Evolutionary conservation across 2,329 filamentous ascomycete species (phyloP).

Genomic region (Curvularia eragrostidis): DNA sequence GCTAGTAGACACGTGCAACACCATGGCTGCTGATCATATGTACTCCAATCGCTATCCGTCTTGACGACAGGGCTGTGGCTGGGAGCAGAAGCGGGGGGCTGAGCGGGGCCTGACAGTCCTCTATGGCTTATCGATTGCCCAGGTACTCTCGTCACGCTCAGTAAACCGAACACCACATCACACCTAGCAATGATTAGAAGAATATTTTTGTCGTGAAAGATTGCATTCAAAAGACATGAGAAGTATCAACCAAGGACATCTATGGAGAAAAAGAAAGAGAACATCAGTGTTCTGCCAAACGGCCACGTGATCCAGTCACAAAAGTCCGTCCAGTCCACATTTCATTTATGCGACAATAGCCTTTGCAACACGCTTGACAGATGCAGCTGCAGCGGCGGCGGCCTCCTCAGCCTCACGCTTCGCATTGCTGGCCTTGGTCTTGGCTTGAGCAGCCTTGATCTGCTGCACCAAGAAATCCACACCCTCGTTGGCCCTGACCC

Average conservation of each 20-base stretch:
- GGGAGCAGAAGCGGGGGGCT: neutral
- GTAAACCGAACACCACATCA: neutral
- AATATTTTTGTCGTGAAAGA: neutral
- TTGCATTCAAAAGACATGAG: constrained; percentile 7
- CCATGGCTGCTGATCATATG: neutral
- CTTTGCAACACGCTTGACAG: constrained; percentile 7
- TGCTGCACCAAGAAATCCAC: constrained; percentile 37
- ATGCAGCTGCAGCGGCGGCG: constrained; percentile 3
- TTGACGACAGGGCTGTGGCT: neutral
- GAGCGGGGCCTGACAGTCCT: neutral
- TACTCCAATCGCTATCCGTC: neutral
- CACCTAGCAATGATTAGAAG: neutral
- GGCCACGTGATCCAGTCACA: constrained; percentile 12
- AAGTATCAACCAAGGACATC: neutral
- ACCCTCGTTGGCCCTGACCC: constrained; percentile 37
- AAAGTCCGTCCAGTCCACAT: neutral
- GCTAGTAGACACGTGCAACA: constrained; percentile 10
- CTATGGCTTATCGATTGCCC: neutral
- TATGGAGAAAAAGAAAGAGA: neutral
- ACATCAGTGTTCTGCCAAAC: neutral
- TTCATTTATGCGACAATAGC: constrained; percentile 4
- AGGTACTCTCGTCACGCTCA: neutral
- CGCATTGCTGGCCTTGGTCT: constrained; percentile 39
- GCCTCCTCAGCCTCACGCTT: constrained; percentile 29
- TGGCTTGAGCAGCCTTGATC: constrained; percentile 36